phyloP scores from a whole-genome alignment of 2,329 filamentous ascomycete genomes.

The Claviceps spartinae region DNA sequence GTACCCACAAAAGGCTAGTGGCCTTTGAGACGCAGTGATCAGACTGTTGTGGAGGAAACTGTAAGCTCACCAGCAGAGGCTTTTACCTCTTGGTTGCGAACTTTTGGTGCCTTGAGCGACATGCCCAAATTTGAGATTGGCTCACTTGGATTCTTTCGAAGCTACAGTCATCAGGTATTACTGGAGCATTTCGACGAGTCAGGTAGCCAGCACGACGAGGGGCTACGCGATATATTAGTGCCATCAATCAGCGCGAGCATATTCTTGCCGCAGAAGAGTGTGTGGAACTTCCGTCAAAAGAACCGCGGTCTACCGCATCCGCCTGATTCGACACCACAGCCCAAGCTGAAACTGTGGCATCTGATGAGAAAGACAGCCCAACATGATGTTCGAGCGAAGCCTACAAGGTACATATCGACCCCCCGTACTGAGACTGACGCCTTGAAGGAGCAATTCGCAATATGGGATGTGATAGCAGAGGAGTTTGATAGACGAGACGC shows the following conservation, averaged over 20 bases:
- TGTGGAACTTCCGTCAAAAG: conserved; percentile 35
- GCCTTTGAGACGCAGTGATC: not conserved
- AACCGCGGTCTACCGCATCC: conserved; percentile 10
- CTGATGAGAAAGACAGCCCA: conserved; percentile 5
- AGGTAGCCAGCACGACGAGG: conserved; percentile 34
- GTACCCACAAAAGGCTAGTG: conserved; percentile 3
- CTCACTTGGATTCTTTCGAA: conserved; percentile 35
- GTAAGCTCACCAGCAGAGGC: conserved; percentile 15
- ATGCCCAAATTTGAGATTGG: conserved; percentile 43
- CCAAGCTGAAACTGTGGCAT: conserved; percentile 9
- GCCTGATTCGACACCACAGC: conserved; percentile 13
- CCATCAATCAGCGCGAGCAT: conserved; percentile 41
- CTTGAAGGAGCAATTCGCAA: conserved; percentile 18
- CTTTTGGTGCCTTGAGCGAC: conserved; percentile 35
- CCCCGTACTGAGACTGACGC: conserved; percentile 5
- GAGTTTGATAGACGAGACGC: conserved; percentile 25
- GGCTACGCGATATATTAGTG: conserved; percentile 33
- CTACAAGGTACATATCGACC: conserved; percentile 2
- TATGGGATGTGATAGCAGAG: conserved; percentile 24
- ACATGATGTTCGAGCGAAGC: conserved; percentile 8
- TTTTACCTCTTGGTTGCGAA: conserved; percentile 19
- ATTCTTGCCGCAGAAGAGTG: conserved; percentile 34
- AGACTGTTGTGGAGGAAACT: conserved; percentile 2
- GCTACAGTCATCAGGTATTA: conserved; percentile 30
- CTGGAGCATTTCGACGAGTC: conserved; percentile 35